Conservation (phyloP, 108 stramenopile genomes). For the Asterionellopsis glacialis region DNA sequence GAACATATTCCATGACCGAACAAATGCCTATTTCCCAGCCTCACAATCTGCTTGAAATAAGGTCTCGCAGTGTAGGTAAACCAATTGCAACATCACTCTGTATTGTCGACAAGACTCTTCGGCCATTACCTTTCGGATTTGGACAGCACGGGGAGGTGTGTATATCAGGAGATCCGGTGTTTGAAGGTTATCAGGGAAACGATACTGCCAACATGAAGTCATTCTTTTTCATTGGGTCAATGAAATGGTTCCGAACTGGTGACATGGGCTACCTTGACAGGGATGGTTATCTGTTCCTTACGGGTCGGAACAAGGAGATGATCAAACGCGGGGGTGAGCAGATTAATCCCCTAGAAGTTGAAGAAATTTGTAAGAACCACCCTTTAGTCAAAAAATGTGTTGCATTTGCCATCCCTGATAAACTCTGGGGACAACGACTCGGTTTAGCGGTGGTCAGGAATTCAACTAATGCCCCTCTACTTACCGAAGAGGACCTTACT, state of each 20-base stretch:
- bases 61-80: slow-evolving; percentile 2
- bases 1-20: slow-evolving; percentile 32
- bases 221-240: slow-evolving; percentile 8
- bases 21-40: slow-evolving; percentile 17
- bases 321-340: slow-evolving; percentile 63
- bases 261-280: slow-evolving; percentile 44
- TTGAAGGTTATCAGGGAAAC: slow-evolving; percentile 22
- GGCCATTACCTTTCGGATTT: background rate
- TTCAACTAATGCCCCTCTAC: background rate
- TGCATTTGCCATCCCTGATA: background rate
- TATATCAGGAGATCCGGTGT: slow-evolving; percentile 14
- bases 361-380: slow-evolving; percentile 30
- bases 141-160: slow-evolving; percentile 24
- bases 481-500: background rate
- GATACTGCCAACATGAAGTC: slow-evolving; percentile 20
- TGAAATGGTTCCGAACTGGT: slow-evolving; percentile 25
- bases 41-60: background rate
- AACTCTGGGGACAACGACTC: slow-evolving; percentile 8
- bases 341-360: slow-evolving; percentile 45
- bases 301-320: slow-evolving; percentile 52
- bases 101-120: slow-evolving; percentile 8
- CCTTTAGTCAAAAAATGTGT: slow-evolving; percentile 5
- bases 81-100: slow-evolving; percentile 7
- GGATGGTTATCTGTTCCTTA: slow-evolving; percentile 44
- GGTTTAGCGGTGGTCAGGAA: slow-evolving; percentile 6